Conservation (phyloP, 306 rosid genomes). For the Prunus mume region DNA sequence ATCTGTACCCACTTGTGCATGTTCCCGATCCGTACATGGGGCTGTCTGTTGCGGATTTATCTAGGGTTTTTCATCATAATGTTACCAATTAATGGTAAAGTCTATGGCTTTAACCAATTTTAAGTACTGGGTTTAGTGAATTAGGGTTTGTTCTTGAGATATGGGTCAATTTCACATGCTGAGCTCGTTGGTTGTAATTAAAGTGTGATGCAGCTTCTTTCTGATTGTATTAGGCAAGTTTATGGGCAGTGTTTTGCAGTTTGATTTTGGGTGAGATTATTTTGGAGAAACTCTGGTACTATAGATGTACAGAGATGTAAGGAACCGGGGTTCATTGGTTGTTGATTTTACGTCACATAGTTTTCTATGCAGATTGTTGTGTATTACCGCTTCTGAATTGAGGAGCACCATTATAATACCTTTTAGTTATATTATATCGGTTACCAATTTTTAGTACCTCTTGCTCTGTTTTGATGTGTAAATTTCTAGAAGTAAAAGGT, state of each 20-base stretch:
- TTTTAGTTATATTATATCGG: background rate
- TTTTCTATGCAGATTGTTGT: conserved; percentile 4
- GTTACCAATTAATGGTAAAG: conserved; percentile 25
- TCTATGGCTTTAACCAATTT: conserved; percentile 40
- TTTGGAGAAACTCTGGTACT: background rate
- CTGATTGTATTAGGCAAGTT: conserved; percentile 19
- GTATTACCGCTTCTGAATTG: background rate
- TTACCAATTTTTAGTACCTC: background rate
- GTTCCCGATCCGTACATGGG: conserved; percentile 37
- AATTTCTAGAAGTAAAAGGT: background rate
- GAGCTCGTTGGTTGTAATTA: background rate
- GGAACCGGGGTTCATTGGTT: conserved; percentile 6
- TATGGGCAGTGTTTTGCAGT: background rate
- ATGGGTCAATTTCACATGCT: background rate
- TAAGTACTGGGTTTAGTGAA: conserved; percentile 30
- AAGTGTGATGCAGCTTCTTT: background rate
- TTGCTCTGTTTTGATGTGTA: background rate
- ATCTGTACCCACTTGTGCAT: conserved; percentile 35
- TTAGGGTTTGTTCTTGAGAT: conserved; percentile 45
- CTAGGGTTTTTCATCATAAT: conserved; percentile 49
- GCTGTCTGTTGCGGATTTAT: conserved; percentile 26
- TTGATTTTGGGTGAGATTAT: conserved; percentile 1
- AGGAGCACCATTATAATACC: background rate
- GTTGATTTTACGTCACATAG: conserved; percentile 5
- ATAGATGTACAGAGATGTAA: background rate